Evolutionary conservation across 202 grass and related monocot genomes (phyloP).

Genomic region (Digitaria exilis): DNA sequence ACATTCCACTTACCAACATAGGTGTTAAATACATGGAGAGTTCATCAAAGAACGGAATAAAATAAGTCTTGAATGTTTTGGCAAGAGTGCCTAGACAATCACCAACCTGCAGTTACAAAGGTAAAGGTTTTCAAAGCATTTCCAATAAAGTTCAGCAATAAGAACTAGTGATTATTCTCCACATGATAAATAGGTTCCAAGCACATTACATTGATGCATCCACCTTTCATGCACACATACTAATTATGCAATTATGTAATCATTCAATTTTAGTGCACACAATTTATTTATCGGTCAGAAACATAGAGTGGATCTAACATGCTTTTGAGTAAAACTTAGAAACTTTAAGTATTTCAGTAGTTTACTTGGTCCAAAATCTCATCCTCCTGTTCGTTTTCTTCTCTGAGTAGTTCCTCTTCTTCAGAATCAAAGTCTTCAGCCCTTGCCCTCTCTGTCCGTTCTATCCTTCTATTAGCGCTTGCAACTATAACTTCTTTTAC

Average conservation of each 20-base stretch:
- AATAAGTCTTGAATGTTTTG: slow-evolving; percentile 71
- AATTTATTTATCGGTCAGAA: slow-evolving; percentile 22
- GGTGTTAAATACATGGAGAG: slow-evolving; percentile 78
- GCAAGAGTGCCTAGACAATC: slow-evolving; percentile 78
- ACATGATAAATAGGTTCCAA: background rate
- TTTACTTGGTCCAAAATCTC: slow-evolving; percentile 96
- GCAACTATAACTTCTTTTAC: slow-evolving; percentile 89
- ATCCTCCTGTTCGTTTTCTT: slow-evolving; percentile 99
- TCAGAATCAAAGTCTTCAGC: slow-evolving; percentile 98
- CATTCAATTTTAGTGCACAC: slow-evolving; percentile 12
- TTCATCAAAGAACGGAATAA: slow-evolving; percentile 88
- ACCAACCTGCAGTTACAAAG: slow-evolving; percentile 62
- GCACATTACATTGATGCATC: slow-evolving; percentile 22
- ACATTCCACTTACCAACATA: slow-evolving; percentile 72
- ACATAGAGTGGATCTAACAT: slow-evolving; percentile 14
- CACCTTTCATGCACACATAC: background rate
- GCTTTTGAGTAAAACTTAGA: slow-evolving; percentile 20
- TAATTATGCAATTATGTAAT: slow-evolving; percentile 17
- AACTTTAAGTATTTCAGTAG: slow-evolving; percentile 11
- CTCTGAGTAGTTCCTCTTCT: slow-evolving; percentile 90
- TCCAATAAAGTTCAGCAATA: slow-evolving; percentile 22
- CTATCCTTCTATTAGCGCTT: slow-evolving; percentile 77
- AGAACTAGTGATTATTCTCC: background rate
- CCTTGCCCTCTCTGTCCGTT: slow-evolving; percentile 70
- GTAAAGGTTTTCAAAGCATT: slow-evolving; percentile 20